Conservation (phyloP, 345 rosid genomes). For the Salix koriyanagi region DNA sequence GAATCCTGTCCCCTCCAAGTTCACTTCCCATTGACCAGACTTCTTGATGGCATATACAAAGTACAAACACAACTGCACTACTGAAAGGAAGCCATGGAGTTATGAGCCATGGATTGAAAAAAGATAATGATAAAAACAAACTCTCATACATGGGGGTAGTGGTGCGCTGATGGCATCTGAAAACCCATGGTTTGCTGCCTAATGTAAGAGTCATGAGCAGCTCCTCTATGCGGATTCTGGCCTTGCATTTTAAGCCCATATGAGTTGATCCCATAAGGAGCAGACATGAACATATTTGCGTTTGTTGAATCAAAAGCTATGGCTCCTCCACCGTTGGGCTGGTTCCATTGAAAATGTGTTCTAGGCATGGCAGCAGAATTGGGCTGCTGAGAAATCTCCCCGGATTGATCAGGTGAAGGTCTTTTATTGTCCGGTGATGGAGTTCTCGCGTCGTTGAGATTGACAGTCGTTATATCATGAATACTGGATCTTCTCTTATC, state of each 20-base stretch:
- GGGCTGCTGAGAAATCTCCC: conserved; percentile 27
- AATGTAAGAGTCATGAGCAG: conserved; percentile 26
- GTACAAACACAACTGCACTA: conserved; percentile 3
- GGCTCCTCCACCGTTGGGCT: conserved; percentile 33
- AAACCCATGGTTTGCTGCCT: conserved; percentile 42
- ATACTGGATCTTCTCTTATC: conserved; percentile 33
- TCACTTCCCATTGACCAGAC: conserved; percentile 19
- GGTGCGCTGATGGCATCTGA: conserved; percentile 43
- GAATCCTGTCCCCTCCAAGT: conserved; percentile 18
- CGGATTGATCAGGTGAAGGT: conserved; percentile 39
- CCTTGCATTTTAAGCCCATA: conserved; percentile 42
- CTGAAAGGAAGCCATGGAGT: conserved; percentile 7
- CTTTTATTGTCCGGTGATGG: conserved; percentile 45
- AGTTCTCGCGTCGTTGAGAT: conserved; percentile 39
- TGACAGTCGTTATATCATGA: conserved; percentile 32
- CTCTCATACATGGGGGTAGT: conserved; percentile 44
- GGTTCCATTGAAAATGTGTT: conserved; percentile 52
- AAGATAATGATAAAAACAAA: neutral
- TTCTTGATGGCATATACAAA: conserved; percentile 27
- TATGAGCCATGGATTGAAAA: neutral
- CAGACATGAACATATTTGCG: conserved; percentile 34
- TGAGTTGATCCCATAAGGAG: conserved; percentile 35
- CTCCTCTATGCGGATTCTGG: conserved; percentile 29
- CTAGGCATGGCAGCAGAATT: conserved; percentile 29
- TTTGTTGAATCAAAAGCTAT: conserved; percentile 36